Percentiles rank a stretch among this genome's conserved stretches.
Evolutionary conservation across 2,329 filamentous ascomycete genomes (phyloP).

Genomic region (Spiromastix sp.): DNA sequence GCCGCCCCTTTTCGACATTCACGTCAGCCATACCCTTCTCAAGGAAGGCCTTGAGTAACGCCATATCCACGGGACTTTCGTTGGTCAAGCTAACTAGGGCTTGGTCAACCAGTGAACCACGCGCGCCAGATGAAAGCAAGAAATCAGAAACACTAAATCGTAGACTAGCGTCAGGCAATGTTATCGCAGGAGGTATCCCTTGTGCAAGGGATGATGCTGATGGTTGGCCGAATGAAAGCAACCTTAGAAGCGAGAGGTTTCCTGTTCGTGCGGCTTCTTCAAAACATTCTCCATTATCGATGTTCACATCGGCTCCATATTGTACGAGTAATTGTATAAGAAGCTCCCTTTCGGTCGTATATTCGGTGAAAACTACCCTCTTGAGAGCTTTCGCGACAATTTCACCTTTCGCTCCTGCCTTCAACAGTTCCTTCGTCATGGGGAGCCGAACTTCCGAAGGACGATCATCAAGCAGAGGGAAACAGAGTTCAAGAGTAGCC

Average conservation of each 20-base stretch:
- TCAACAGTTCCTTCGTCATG: constrained; percentile 8
- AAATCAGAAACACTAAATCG: constrained; percentile 11
- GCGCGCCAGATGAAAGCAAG: constrained; percentile 10
- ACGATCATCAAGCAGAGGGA: constrained; percentile 7
- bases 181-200: constrained; percentile 8
- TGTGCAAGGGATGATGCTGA: constrained; percentile 10
- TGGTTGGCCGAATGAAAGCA: constrained; percentile 11
- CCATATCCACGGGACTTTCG: constrained; percentile 10
- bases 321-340: constrained; percentile 11
- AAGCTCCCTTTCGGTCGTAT: constrained; percentile 7
- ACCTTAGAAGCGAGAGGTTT: constrained; percentile 9
- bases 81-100: constrained; percentile 9
- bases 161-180: constrained; percentile 7
- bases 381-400: constrained; percentile 7
- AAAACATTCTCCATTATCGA: constrained; percentile 10
- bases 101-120: constrained; percentile 9
- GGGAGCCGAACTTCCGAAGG: constrained; percentile 6
- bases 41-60: constrained; percentile 9
- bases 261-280: constrained; percentile 8
- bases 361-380: constrained; percentile 5
- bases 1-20: constrained; percentile 8
- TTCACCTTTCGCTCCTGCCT: constrained; percentile 11
- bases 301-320: constrained; percentile 11
- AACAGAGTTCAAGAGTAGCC: constrained; percentile 8
- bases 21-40: constrained; percentile 12